Conservation (phyloP, 2,329 filamentous ascomycete genomes). For the Aspergillus neoniger region DNA sequence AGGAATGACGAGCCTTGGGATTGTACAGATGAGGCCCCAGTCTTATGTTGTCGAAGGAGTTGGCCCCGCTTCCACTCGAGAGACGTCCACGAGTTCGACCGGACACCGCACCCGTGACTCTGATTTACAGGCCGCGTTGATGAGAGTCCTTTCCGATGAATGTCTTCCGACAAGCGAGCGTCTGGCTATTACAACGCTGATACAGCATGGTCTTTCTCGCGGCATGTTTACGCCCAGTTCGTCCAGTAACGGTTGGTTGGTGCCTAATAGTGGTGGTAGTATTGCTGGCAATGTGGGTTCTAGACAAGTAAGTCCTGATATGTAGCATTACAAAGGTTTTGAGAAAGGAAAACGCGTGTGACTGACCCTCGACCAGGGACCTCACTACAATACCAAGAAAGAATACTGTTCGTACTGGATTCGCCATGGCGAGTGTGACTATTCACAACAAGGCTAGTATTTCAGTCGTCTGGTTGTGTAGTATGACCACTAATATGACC, state of each 20-base stretch:
- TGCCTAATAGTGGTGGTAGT: conserved; percentile 15
- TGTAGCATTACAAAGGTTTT: neutral
- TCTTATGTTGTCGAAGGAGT: conserved; percentile 38
- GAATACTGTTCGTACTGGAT: conserved; percentile 90
- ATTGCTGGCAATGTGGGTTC: conserved; percentile 14
- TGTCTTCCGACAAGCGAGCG: conserved; percentile 24
- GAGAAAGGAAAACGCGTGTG: neutral
- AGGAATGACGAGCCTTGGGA: conserved; percentile 48
- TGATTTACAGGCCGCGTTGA: conserved; percentile 25
- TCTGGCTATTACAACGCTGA: conserved; percentile 22
- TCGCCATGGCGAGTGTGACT: conserved; percentile 79
- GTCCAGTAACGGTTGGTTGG: conserved; percentile 18
- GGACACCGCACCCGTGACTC: conserved; percentile 16
- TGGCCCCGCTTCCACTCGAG: conserved; percentile 6
- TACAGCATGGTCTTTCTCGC: conserved; percentile 24
- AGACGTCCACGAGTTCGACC: conserved; percentile 8
- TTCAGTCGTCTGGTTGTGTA: neutral
- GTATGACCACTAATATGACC: neutral
- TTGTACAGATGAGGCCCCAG: conserved; percentile 32
- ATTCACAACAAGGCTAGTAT: conserved; percentile 67
- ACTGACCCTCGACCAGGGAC: conserved; percentile 16
- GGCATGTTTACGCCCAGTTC: conserved; percentile 20
- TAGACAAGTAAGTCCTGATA: conserved; percentile 24
- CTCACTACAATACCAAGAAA: conserved; percentile 54
- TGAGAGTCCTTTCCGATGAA: conserved; percentile 25